Evolutionary conservation across 1,284 basidiomycete species (phyloP), one percentile per base, ranked within the genome.

Genomic region (Marasmius fiardii): DNA sequence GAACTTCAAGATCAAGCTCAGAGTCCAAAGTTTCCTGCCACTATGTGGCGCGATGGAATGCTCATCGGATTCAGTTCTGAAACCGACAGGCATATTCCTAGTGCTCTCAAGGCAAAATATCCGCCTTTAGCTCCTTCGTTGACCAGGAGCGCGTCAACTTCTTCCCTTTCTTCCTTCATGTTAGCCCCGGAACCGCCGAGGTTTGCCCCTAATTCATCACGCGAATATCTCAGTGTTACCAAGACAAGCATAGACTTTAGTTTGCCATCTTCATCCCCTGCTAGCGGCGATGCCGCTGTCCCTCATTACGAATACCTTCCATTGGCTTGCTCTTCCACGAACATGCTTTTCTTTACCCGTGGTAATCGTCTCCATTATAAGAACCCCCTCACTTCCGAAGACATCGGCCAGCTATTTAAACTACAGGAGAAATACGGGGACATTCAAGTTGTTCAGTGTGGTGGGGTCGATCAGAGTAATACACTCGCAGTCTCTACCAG

Each of bases 351-450:
- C 48, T 83, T 82, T 62, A 75, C 72, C 23, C 76, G 81, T 12
- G 77, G 76, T 3, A 79, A 81, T 60, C 70, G 81, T 24, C 72
- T 83, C 10, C 73, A 81, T 61, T 75, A 70, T 67, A 82, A 81
- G 66, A 77, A 76, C 60, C 63, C 63, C 33, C 67, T 61, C 24
- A 65, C 63, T 1, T 66, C 63, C 43, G 76, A 80, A 48, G 77
- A 78, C 47, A 71, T 79, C 31, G 70, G 70, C 4, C 80, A 82
- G 63, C 63, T 83, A n/a, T 78, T 75, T 66, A 80, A 78, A 60
- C 62, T 82, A 8, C 67, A 71, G 52, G 77, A 78, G 26, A 72
- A 67, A 52, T 68, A 74, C 39, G 82, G 82, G 1, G 68, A 72
- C 47, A 61, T 82, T 54, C 69, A 69, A 20, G 66, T 76, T 3